These are phyloP conservation scores for Boletales sp. DNA, from an alignment of 768 basidiomycete genomes.

Conservation along the genomic window DNA sequence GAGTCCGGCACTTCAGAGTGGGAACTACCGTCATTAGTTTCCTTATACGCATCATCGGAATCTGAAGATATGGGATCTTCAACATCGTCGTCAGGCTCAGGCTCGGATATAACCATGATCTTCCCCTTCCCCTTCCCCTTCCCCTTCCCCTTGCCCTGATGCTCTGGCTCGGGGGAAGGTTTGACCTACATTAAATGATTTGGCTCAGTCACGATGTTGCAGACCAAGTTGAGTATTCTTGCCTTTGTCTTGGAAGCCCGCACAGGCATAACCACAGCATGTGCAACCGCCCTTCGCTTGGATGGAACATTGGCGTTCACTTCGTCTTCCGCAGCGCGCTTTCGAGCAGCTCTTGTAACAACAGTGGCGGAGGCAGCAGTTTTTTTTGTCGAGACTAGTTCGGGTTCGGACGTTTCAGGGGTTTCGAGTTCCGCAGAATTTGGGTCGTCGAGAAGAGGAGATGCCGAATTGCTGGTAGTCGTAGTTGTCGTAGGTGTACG, in stretches of 20 bases:
- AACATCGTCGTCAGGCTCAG: slow-evolving; percentile 12
- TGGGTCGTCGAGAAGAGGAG: slow-evolving; percentile 49
- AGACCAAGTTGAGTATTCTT: slow-evolving; percentile 9
- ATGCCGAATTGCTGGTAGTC: slow-evolving; percentile 39
- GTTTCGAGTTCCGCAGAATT: slow-evolving; percentile 47
- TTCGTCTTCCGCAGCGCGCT: slow-evolving; percentile 36
- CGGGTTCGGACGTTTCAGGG: slow-evolving; percentile 48
- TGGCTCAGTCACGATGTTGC: slow-evolving; percentile 14
- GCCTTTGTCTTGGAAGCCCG: slow-evolving; percentile 23
- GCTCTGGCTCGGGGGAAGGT: slow-evolving; percentile 1
- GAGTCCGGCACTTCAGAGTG: slow-evolving; percentile 49
- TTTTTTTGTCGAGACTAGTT: slow-evolving; percentile 8
- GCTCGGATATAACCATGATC: slow-evolving; percentile 24
- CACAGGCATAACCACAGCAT: slow-evolving; percentile 21
- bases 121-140: slow-evolving; percentile 28
- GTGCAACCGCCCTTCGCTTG: slow-evolving; percentile 34
- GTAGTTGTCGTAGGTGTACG: slow-evolving; percentile 25
- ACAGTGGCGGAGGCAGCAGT: not conserved
- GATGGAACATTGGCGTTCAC: slow-evolving; percentile 19
- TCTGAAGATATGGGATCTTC: slow-evolving; percentile 33
- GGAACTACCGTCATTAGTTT: slow-evolving; percentile 54
- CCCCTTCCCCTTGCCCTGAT: slow-evolving; percentile 26
- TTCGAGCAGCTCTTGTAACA: slow-evolving; percentile 17
- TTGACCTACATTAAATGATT: slow-evolving; percentile 9
- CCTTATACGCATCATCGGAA: slow-evolving; percentile 40